Evolutionary conservation across 2,329 filamentous ascomycete species (phyloP), one percentile per base, ranked within the genome.

Genomic region (Xylariaceae sp.): DNA sequence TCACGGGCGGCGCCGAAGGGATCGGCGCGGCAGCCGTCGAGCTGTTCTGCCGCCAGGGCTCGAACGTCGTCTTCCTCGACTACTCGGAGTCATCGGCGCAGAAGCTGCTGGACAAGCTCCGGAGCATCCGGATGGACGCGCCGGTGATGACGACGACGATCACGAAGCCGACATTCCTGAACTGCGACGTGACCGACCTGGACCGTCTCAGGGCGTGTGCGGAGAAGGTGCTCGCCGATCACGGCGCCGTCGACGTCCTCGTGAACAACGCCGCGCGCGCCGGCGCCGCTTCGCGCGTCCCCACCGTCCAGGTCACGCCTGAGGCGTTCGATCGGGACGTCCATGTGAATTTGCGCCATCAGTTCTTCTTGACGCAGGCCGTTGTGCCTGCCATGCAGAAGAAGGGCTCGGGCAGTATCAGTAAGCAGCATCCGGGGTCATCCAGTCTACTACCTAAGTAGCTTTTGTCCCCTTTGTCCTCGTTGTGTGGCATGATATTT

Each of bases 1-100:
- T 81, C 54, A 75, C 77, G 0, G 78, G 79, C 37, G 79, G 76
- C 2, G 78, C 78, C 29, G 73, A 75, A 51, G 78, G 79, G 12
- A 80, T 81, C 52, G 79, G 78, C 37, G 74, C 76, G 1, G 65
- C 74, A 1, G 71, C 74, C 7, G 78, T 79, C 19, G 73, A 79
- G 61, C 65, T 73, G 37, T 80, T 80, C 61, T 73, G 73, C 50
- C 64, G 69, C 1, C 77, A 80, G 48, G 76, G 77, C n/a, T 71
- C 72, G n/a, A 59, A 68, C 14, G 78, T 80, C 45, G 61, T 79
- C 29, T 75, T 81, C 61, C 63, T 80, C 4, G 78, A 81, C 54
- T 73, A 75, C 29, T 66, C 67, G 1, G 61, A 70, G 29, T n/a
- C 57, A 1, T 69, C 71, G 0, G 74, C 75, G 2, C 29, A 61